Conservation (phyloP, 495 filamentous ascomycete genomes). For the Neurospora discreta region DNA sequence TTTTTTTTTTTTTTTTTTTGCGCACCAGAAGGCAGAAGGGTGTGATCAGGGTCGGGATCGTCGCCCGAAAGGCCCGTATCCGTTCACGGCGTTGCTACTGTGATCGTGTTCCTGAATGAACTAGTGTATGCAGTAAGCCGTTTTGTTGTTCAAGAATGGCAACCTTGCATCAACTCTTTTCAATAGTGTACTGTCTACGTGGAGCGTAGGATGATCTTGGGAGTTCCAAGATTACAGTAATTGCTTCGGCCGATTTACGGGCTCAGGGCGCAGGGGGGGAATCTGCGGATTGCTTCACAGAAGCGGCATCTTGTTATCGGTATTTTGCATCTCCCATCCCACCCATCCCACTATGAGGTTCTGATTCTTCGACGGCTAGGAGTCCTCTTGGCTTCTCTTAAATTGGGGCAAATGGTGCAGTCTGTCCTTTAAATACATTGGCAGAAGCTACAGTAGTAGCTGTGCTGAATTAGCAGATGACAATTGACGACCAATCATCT, state of each 20-base stretch:
- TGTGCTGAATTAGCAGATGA: background rate
- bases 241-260: background rate
- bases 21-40: background rate
- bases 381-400: background rate
- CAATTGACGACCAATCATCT: background rate
- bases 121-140: too few species aligned
- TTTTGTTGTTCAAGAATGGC: too few species aligned
- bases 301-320: background rate
- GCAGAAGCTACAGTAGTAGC: background rate
- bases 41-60: background rate
- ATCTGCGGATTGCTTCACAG: too few species aligned
- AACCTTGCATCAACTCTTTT: too few species aligned
- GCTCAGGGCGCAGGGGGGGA: background rate
- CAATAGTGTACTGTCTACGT: too few species aligned
- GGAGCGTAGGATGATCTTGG: too few species aligned
- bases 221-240: too few species aligned
- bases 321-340: background rate
- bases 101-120: background rate
- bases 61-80: background rate
- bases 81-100: background rate
- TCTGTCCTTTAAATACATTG: background rate
- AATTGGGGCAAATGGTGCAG: background rate
- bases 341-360: background rate
- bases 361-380: background rate
- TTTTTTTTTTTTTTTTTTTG: too few species aligned